Percentiles rank a stretch among this genome's conserved stretches.
Evolutionary conservation across 441 rosid species (phyloP).

Genomic region (Adansonia gregorii): DNA sequence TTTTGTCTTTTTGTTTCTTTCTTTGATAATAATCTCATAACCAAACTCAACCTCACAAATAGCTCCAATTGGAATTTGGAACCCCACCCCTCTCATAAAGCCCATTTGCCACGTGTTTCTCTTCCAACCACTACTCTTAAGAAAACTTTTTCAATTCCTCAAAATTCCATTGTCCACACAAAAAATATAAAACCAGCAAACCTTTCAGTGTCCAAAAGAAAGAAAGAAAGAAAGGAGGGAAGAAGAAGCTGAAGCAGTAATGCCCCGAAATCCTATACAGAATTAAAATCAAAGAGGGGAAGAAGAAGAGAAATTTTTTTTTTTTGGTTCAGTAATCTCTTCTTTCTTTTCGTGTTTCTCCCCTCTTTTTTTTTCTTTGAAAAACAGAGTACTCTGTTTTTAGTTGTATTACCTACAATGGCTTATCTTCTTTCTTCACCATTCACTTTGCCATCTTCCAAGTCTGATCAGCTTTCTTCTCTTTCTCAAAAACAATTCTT

Average conservation of each 20-base stretch:
- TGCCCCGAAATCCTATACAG: not conserved
- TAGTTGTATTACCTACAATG: slow-evolving; percentile 41
- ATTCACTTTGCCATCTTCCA: slow-evolving; percentile 65
- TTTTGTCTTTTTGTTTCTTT: not conserved
- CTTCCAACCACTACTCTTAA: slow-evolving; percentile 56
- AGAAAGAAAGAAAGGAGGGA: slow-evolving; percentile 24
- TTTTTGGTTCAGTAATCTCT: slow-evolving; percentile 3
- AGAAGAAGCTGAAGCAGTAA: not conserved
- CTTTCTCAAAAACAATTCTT: slow-evolving; percentile 73
- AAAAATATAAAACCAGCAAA: slow-evolving; percentile 29
- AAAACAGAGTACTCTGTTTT: slow-evolving; percentile 38
- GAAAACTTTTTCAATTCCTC: slow-evolving; percentile 33
- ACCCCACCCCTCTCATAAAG: slow-evolving; percentile 10
- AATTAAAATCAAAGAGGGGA: not conserved
- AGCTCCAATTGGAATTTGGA: slow-evolving; percentile 22
- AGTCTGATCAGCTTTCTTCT: slow-evolving; percentile 71
- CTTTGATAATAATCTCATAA: slow-evolving; percentile 33
- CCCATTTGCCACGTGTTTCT: slow-evolving; percentile 74
- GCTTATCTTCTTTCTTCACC: slow-evolving; percentile 79
- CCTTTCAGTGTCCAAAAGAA: slow-evolving; percentile 20
- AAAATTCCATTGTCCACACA: slow-evolving; percentile 24
- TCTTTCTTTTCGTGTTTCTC: slow-evolving; percentile 2
- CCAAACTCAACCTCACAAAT: slow-evolving; percentile 43
- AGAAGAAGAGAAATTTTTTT: slow-evolving; percentile 12
- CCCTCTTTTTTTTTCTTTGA: slow-evolving; percentile 23